Conservation (phyloP, 2,329 filamentous ascomycete genomes). For the Moelleriella libera region DNA sequence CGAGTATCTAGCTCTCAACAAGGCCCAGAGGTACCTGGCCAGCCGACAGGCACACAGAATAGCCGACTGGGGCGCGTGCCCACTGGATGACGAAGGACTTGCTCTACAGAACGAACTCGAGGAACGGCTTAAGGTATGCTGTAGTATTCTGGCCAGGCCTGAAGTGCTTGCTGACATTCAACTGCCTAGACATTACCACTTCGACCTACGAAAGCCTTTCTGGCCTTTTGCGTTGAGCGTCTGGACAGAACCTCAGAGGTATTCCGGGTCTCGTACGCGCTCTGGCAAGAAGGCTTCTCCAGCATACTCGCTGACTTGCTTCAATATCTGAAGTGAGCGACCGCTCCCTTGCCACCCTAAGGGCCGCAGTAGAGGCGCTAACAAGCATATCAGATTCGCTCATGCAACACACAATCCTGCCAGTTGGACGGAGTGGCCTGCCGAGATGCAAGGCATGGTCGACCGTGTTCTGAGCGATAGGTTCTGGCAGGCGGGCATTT, state of each 20-base stretch:
- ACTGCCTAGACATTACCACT: slow-evolving; percentile 52
- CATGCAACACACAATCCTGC: slow-evolving; percentile 80
- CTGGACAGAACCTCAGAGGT: slow-evolving; percentile 59
- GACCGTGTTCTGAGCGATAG: slow-evolving; percentile 78
- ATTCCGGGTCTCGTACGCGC: slow-evolving; percentile 58
- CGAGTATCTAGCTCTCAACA: slow-evolving; percentile 62
- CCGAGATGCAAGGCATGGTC: slow-evolving; percentile 65
- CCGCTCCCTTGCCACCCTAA: neutral
- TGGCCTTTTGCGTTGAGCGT: slow-evolving; percentile 87
- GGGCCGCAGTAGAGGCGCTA: neutral
- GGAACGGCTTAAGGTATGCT: slow-evolving; percentile 50
- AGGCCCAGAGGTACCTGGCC: slow-evolving; percentile 67
- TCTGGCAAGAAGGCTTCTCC: slow-evolving; percentile 81
- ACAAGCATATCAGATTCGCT: slow-evolving; percentile 45
- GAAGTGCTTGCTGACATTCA: neutral
- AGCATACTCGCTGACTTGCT: slow-evolving; percentile 75
- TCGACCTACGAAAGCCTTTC: slow-evolving; percentile 75
- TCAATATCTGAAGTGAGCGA: slow-evolving; percentile 55
- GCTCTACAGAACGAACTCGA: slow-evolving; percentile 67
- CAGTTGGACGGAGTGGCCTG: slow-evolving; percentile 67
- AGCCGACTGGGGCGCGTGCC: slow-evolving; percentile 67
- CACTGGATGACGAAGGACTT: slow-evolving; percentile 67
- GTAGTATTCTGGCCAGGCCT: neutral
- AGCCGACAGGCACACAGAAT: slow-evolving; percentile 59
- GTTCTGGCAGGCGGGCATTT: slow-evolving; percentile 98